These are phyloP conservation scores for Tylopilus orsonianus DNA, from an alignment of 1,284 basidiomycete species.

Conservation along the genomic window DNA sequence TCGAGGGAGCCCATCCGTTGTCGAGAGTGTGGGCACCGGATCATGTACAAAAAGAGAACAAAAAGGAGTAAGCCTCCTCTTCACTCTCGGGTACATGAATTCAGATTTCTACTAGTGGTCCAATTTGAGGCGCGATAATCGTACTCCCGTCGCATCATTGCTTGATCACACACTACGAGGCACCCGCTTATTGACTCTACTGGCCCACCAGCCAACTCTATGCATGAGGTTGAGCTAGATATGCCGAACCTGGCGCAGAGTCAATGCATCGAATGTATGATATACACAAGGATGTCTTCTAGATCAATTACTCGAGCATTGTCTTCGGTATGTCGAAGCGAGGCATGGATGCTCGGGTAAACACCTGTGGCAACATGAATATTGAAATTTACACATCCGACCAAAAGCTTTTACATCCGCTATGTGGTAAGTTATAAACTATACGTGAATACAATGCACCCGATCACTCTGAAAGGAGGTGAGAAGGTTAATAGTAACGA, in stretches of 20 bases:
- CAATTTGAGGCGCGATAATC: conserved; percentile 82
- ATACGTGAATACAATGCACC: conserved; percentile 20
- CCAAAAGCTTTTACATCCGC: neutral
- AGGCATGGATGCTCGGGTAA: too few species aligned
- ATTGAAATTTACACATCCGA: neutral
- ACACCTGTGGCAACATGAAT: too few species aligned
- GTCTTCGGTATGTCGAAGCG: too few species aligned
- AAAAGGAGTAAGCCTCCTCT: conserved; percentile 67
- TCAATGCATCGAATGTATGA: neutral
- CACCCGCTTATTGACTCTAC: neutral
- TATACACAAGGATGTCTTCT: neutral
- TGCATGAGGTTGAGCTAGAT: neutral
- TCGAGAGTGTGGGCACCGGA: conserved; percentile 95
- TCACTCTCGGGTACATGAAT: conserved; percentile 11
- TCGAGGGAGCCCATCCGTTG: conserved; percentile 95
- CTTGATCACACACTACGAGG: conserved; percentile 7
- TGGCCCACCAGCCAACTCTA: neutral
- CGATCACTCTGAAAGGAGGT: neutral
- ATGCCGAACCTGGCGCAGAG: neutral
- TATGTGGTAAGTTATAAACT: conserved; percentile 26
- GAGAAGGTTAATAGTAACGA: conserved; percentile 7
- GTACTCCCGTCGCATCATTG: neutral
- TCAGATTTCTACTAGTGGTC: conserved; percentile 56
- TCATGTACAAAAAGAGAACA: conserved; percentile 99
- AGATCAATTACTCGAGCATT: too few species aligned